phyloP scores from a whole-genome alignment of 495 filamentous ascomycete genomes.

The Hypoxylon cercidicola region DNA sequence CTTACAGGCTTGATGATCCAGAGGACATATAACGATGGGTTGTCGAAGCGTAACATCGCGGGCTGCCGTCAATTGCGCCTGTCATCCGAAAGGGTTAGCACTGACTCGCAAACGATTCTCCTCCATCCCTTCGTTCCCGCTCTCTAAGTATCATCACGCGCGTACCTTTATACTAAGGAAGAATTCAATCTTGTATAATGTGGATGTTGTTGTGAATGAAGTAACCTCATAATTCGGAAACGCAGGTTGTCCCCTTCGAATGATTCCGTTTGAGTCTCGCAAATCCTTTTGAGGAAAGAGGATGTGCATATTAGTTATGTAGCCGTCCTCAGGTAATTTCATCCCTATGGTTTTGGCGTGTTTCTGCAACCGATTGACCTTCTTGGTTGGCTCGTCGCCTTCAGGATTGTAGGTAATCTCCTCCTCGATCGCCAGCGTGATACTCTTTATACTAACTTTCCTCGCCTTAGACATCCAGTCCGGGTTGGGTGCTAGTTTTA shows the following conservation, averaged over 20 bases:
- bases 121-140: not conserved
- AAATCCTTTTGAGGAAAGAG: conserved; percentile 92
- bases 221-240: conserved; percentile 90
- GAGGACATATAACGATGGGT: conserved; percentile 94
- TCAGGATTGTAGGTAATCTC: conserved; percentile 98
- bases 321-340: conserved; percentile 87
- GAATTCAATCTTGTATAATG: conserved; percentile 98
- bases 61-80: conserved; percentile 93
- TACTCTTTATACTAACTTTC: conserved; percentile 92
- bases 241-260: conserved; percentile 82
- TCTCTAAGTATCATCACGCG: conserved; percentile 4
- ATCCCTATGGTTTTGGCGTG: conserved; percentile 82
- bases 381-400: conserved; percentile 94
- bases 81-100: conserved; percentile 36
- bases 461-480: conserved; percentile 90
- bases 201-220: conserved; percentile 93
- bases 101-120: not conserved
- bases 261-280: conserved; percentile 86
- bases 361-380: conserved; percentile 85
- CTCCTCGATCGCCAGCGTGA: conserved; percentile 94
- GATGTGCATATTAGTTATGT: conserved; percentile 88
- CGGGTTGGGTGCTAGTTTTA: conserved; percentile 89
- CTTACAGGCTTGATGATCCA: conserved; percentile 94
- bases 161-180: conserved; percentile 91
- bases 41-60: conserved; percentile 91